Percentiles rank a stretch among this genome's conserved stretches.
Evolutionary conservation across 805 yeast genomes (phyloP).

Genomic region (Candida maesae): DNA sequence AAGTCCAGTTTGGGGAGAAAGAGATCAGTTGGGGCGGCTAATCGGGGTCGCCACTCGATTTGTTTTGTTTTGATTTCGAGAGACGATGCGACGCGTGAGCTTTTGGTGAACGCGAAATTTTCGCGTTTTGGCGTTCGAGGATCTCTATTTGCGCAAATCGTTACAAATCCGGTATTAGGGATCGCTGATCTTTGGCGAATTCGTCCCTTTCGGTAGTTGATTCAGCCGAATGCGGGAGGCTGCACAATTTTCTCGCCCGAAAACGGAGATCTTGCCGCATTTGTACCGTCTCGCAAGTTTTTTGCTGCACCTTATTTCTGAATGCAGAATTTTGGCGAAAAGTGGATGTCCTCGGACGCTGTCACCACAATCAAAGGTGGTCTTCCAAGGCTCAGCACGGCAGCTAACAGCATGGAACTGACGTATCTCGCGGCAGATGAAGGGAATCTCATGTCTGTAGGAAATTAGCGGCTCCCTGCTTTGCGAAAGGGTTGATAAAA

Average conservation of each 20-base stretch:
- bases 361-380: background rate
- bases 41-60: conserved; percentile 4
- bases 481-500: too few relatives aligned
- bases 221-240: background rate
- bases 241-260: background rate
- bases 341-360: background rate
- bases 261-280: background rate
- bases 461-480: too few relatives aligned
- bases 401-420: background rate
- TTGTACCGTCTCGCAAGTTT: background rate
- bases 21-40: too few relatives aligned
- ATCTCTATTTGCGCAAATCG: background rate
- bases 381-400: background rate
- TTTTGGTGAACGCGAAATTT: background rate
- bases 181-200: background rate
- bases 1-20: too few relatives aligned
- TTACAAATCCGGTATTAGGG: background rate
- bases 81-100: conserved; percentile 1
- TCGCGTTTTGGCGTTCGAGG: conserved; percentile 4
- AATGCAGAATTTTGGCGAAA: background rate
- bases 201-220: background rate
- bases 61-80: conserved; percentile 8
- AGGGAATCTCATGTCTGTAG: background rate
- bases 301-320: background rate
- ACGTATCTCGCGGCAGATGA: background rate